Percentiles rank a stretch among this genome's conserved stretches.
Conservation (phyloP, 192 early-diverging fungal species). For the Backusella sp. region DNA sequence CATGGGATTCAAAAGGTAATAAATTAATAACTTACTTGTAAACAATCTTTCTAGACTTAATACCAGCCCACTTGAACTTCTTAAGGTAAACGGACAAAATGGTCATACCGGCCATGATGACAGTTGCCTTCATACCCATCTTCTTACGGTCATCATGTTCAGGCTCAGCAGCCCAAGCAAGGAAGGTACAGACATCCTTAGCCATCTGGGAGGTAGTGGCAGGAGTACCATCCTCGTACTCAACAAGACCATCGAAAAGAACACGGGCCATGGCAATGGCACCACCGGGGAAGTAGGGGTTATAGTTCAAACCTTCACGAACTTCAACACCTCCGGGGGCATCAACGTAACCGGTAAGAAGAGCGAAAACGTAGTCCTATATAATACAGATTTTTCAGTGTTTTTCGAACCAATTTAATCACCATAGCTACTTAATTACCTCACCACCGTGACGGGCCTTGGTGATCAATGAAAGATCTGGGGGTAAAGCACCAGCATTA, state of each 20-base stretch:
- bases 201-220: constrained; percentile 95
- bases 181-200: constrained; percentile 94
- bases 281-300: constrained; percentile 99
- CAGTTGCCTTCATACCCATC: constrained; percentile 88
- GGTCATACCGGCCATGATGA: constrained; percentile 68
- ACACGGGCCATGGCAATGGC: constrained; percentile 95
- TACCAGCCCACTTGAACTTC: constrained; percentile 86
- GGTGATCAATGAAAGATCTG: constrained; percentile 93
- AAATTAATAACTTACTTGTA: constrained; percentile 47
- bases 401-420: background rate
- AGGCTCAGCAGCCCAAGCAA: constrained; percentile 93
- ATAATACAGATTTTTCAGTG: background rate
- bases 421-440: constrained; percentile 36
- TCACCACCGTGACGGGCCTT: constrained; percentile 94
- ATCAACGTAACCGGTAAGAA: constrained; percentile 93
- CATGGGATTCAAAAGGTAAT: background rate
- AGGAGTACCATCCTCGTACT: constrained; percentile 97
- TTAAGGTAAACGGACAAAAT: constrained; percentile 86
- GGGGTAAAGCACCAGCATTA: constrained; percentile 94
- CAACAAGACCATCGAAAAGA: constrained; percentile 91
- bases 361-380: constrained; percentile 92
- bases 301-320: constrained; percentile 97
- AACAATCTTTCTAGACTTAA: constrained; percentile 94
- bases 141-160: constrained; percentile 97
- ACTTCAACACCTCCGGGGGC: constrained; percentile 91